A percentile compares a stretch with the other conserved stretches of the same genome.
Conservation (phyloP, 768 basidiomycete species). For the Tulasnella sp. region DNA sequence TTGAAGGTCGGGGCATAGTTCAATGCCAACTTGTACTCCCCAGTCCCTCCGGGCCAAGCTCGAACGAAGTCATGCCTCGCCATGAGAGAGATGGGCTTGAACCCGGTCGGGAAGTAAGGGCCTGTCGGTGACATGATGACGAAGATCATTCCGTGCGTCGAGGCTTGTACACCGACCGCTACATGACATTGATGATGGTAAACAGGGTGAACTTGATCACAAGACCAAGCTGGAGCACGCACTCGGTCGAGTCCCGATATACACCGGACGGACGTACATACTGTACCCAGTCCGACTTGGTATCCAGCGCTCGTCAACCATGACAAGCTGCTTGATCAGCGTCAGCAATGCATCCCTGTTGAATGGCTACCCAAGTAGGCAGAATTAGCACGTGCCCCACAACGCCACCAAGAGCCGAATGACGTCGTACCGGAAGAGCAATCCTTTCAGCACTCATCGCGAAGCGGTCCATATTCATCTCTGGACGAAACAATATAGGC, state of each 20-base stretch:
- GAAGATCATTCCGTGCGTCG: constrained; percentile 80
- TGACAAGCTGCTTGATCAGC: constrained; percentile 67
- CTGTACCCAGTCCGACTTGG: constrained; percentile 73
- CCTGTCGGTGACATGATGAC: constrained; percentile 74
- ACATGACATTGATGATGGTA: background rate
- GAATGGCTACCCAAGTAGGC: constrained; percentile 45
- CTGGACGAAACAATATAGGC: constrained; percentile 86
- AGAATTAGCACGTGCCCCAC: background rate
- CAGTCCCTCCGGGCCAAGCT: constrained; percentile 78
- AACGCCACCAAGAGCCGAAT: background rate
- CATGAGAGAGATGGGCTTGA: constrained; percentile 58
- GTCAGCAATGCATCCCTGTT: constrained; percentile 53
- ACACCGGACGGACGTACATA: constrained; percentile 83
- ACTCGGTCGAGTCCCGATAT: constrained; percentile 50
- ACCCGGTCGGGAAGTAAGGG: constrained; percentile 55
- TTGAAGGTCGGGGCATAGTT: constrained; percentile 67
- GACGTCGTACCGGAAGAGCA: constrained; percentile 46
- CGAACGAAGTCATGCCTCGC: constrained; percentile 82
- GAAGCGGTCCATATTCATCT: constrained; percentile 99
- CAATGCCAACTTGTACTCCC: constrained; percentile 62
- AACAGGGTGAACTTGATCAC: background rate
- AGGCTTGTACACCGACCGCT: constrained; percentile 65
- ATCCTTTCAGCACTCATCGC: constrained; percentile 78
- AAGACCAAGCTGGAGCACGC: background rate
- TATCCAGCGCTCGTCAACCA: constrained; percentile 82